These are phyloP conservation scores for Candida chilensis DNA, from an alignment of 805 yeast species.

Conservation along the genomic window DNA sequence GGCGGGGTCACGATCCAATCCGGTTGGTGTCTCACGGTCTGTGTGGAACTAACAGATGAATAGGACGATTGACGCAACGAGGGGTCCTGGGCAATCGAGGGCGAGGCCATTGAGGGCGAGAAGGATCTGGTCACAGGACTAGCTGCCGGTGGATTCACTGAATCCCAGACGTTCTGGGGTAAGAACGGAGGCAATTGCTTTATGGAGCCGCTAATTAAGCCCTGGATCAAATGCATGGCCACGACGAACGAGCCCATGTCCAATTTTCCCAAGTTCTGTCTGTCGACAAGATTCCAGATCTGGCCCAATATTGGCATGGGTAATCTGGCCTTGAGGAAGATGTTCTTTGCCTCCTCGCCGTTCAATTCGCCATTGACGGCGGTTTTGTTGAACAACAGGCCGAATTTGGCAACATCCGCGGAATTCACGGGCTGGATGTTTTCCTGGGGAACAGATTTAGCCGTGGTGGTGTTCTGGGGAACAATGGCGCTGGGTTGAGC, in stretches of 20 bases:
- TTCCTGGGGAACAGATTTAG: slow-evolving; percentile 35
- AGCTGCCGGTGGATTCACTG: slow-evolving; percentile 5
- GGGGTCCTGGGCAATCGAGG: not conserved
- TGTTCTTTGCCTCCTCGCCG: slow-evolving; percentile 77
- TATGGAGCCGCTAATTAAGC: slow-evolving; percentile 57
- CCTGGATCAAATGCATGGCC: slow-evolving; percentile 94
- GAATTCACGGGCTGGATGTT: slow-evolving; percentile 42
- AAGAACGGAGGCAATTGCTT: slow-evolving; percentile 41
- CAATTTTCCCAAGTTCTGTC: slow-evolving; percentile 62
- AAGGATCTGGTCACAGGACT: slow-evolving; percentile 23
- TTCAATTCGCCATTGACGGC: slow-evolving; percentile 48
- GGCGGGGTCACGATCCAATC: slow-evolving; percentile 67
- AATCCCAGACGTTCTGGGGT: slow-evolving; percentile 30
- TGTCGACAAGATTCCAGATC: slow-evolving; percentile 86
- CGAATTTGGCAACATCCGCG: slow-evolving; percentile 52
- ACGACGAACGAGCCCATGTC: slow-evolving; percentile 70
- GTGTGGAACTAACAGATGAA: slow-evolving; percentile 22
- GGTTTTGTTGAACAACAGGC: slow-evolving; percentile 67
- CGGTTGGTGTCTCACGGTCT: slow-evolving; percentile 19
- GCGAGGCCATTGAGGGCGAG: too few species aligned
- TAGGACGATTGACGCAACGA: slow-evolving; percentile 16
- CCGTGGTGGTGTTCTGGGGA: slow-evolving; percentile 17
- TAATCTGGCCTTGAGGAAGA: slow-evolving; percentile 81
- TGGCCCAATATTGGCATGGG: slow-evolving; percentile 72
- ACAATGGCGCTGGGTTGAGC: slow-evolving; percentile 24